These are phyloP conservation scores for Tricholoma terreum DNA, from an alignment of 768 basidiomycete genomes.

Conservation along the genomic window DNA sequence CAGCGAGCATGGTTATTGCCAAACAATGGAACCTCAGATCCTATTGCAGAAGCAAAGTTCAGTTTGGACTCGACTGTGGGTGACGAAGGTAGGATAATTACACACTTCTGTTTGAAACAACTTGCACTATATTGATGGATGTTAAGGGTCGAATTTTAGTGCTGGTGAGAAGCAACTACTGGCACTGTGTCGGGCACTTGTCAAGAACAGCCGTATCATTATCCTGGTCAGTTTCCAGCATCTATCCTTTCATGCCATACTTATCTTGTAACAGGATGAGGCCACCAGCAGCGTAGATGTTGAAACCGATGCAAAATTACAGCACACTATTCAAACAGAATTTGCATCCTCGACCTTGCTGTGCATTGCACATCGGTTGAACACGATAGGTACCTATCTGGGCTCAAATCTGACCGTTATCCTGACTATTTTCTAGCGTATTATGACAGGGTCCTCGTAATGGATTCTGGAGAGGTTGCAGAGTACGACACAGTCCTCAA, in stretches of 20 bases:
- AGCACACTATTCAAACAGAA: slow-evolving; percentile 61
- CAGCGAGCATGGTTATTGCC: slow-evolving; percentile 61
- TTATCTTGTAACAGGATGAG: slow-evolving; percentile 7
- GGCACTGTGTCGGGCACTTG: slow-evolving; percentile 58
- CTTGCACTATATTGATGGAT: not conserved
- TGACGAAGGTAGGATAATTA: slow-evolving; percentile 49
- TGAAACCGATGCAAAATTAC: slow-evolving; percentile 60
- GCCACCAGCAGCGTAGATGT: slow-evolving; percentile 46
- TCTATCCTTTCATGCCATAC: not conserved
- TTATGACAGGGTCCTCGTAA: slow-evolving; percentile 66
- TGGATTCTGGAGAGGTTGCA: slow-evolving; percentile 62
- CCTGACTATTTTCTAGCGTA: slow-evolving; percentile 34
- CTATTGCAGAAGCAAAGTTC: slow-evolving; percentile 61
- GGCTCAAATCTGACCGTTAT: not conserved
- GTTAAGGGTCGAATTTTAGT: slow-evolving; percentile 55
- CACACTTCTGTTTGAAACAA: not conserved
- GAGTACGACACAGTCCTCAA: slow-evolving; percentile 71
- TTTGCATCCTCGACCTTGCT: slow-evolving; percentile 52
- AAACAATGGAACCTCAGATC: slow-evolving; percentile 40
- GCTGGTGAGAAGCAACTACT: slow-evolving; percentile 69
- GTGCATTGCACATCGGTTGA: slow-evolving; percentile 50
- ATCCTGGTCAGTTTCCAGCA: slow-evolving; percentile 40
- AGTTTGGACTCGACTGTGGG: slow-evolving; percentile 57
- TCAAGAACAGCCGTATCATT: slow-evolving; percentile 58
- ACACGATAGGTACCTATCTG: not conserved